phyloP scores from a whole-genome alignment of 75 land plant genomes.

The Ceratopteris richardii region DNA sequence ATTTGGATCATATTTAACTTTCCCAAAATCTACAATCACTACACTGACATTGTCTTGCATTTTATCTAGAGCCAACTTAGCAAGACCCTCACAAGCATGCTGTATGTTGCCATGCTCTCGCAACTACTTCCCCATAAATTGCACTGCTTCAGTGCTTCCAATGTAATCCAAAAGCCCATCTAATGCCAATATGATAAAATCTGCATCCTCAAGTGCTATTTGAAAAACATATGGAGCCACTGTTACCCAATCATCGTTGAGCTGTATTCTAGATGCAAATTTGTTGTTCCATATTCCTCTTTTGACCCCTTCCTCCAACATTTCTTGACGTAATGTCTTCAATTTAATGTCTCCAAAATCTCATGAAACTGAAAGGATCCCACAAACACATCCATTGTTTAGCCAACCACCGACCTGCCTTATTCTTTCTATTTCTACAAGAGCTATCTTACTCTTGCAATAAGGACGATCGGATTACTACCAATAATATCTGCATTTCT shows the following conservation, averaged over 20 bases:
- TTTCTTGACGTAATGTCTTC: too few species aligned
- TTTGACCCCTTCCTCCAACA: too few species aligned
- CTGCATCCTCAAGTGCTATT: slow-evolving; percentile 58
- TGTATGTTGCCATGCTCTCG: slow-evolving; percentile 81
- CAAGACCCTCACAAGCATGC: slow-evolving; percentile 87
- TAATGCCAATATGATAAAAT: slow-evolving; percentile 80
- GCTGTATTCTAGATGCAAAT: slow-evolving; percentile 60
- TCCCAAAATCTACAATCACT: slow-evolving; percentile 81
- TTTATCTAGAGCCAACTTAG: slow-evolving; percentile 64
- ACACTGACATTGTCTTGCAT: slow-evolving; percentile 84
- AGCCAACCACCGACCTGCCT: too few species aligned
- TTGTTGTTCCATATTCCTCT: too few species aligned
- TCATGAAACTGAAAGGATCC: too few species aligned
- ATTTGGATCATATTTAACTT: neutral
- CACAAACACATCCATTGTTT: too few species aligned
- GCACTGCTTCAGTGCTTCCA: slow-evolving; percentile 78
- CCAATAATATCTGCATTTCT: too few species aligned
- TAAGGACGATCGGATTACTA: too few species aligned
- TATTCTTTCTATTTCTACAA: too few species aligned
- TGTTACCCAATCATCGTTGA: slow-evolving; percentile 73
- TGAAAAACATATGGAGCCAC: slow-evolving; percentile 66
- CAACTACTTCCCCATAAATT: slow-evolving; percentile 67
- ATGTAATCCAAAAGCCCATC: slow-evolving; percentile 98
- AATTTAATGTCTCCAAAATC: too few species aligned
- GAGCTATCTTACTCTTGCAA: too few species aligned